These are phyloP conservation scores for Pestalotiopsis sp. DNA, from an alignment of 2,329 filamentous ascomycete genomes.

Conservation along the genomic window DNA sequence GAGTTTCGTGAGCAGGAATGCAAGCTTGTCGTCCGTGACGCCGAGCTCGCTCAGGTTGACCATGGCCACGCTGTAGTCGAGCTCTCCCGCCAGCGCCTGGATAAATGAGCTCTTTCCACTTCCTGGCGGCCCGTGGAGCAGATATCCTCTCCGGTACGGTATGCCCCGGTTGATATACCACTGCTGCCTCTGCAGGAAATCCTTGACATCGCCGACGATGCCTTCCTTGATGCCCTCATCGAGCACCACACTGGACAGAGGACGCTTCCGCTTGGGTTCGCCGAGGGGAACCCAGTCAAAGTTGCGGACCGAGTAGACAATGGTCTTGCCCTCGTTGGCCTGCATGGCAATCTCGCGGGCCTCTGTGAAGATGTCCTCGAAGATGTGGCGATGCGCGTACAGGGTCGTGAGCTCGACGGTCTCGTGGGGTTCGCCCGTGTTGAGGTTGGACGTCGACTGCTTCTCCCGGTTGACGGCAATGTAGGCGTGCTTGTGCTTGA, in stretches of 20 bases:
- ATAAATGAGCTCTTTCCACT: slow-evolving; percentile 97
- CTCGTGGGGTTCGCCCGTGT: slow-evolving; percentile 89
- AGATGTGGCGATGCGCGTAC: slow-evolving; percentile 85
- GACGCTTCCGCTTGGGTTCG: slow-evolving; percentile 81
- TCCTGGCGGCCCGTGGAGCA: slow-evolving; percentile 86
- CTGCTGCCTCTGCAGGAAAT: slow-evolving; percentile 76
- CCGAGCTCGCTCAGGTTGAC: slow-evolving; percentile 89
- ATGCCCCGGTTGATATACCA: slow-evolving; percentile 97
- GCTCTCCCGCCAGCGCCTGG: slow-evolving; percentile 87
- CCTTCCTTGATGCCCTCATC: slow-evolving; percentile 87
- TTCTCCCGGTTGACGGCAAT: slow-evolving; percentile 87
- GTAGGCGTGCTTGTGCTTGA: slow-evolving; percentile 85
- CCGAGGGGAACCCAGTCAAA: slow-evolving; percentile 87
- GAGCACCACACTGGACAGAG: slow-evolving; percentile 82
- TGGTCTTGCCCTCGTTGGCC: slow-evolving; percentile 87
- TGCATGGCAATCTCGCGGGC: slow-evolving; percentile 79
- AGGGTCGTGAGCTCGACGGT: slow-evolving; percentile 90
- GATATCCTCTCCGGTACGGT: slow-evolving; percentile 86
- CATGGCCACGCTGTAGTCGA: slow-evolving; percentile 92
- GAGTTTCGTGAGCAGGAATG: slow-evolving; percentile 82
- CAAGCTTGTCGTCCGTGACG: slow-evolving; percentile 86
- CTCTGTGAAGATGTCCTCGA: slow-evolving; percentile 87
- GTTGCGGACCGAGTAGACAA: slow-evolving; percentile 84
- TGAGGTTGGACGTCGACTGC: slow-evolving; percentile 78
- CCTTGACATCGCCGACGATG: slow-evolving; percentile 78